Percentiles rank a stretch among this genome's conserved stretches.
These are phyloP conservation scores for Trichoderma sp. DNA, from an alignment of 2,329 filamentous ascomycete genomes.

Conservation along the genomic window DNA sequence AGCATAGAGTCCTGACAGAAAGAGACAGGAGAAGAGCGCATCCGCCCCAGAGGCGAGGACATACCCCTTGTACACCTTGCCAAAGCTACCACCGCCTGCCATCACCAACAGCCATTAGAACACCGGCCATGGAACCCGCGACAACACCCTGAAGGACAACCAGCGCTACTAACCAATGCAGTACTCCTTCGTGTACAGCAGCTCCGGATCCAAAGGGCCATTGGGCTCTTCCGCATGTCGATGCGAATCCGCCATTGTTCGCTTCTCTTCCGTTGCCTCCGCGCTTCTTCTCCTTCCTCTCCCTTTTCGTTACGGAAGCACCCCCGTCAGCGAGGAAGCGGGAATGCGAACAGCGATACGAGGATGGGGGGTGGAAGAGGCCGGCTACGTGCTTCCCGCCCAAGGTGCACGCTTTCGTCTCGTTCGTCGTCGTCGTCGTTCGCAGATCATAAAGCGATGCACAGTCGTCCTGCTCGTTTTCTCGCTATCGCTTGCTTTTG, in stretches of 20 bases:
- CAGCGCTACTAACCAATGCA: slow-evolving; percentile 68
- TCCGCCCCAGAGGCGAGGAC: neutral
- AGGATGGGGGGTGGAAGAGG: too few relatives aligned
- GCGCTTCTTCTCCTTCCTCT: neutral
- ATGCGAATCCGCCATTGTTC: slow-evolving; percentile 52
- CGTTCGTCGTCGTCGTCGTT: slow-evolving; percentile 11
- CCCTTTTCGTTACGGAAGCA: neutral
- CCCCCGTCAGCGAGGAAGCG: neutral
- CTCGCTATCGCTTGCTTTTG: neutral
- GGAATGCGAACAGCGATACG: slow-evolving; percentile 5
- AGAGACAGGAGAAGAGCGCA: neutral
- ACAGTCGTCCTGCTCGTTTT: neutral
- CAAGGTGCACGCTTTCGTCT: neutral
- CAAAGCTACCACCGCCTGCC: slow-evolving; percentile 91
- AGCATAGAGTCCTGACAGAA: neutral
- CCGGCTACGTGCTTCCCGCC: too few relatives aligned
- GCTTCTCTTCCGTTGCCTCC: too few relatives aligned
- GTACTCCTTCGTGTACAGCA: slow-evolving; percentile 89
- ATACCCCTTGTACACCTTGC: slow-evolving; percentile 96
- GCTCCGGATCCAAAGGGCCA: slow-evolving; percentile 75
- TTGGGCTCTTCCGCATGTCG: slow-evolving; percentile 51
- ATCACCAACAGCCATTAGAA: slow-evolving; percentile 29
- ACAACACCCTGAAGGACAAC: neutral
- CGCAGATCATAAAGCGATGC: slow-evolving; percentile 19
- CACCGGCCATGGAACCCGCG: neutral